phyloP scores from a whole-genome alignment of 2,329 filamentous ascomycete species.

The Colletotrichum navitas region DNA sequence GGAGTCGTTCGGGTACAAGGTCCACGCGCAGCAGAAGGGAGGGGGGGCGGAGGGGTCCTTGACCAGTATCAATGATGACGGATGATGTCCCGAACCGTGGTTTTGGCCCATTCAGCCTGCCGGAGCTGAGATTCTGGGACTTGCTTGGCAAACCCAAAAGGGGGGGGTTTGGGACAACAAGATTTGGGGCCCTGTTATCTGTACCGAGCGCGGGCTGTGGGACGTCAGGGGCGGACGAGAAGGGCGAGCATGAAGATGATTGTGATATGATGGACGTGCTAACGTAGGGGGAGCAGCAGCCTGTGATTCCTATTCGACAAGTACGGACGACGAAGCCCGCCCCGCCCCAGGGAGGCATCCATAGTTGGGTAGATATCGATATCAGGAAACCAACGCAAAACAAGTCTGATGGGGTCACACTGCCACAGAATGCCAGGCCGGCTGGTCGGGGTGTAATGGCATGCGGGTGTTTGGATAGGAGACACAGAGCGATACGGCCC shows the following conservation, averaged over 20 bases:
- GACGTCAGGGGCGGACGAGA: neutral
- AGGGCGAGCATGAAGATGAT: constrained; percentile 22
- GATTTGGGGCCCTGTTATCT: neutral
- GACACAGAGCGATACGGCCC: constrained; percentile 7
- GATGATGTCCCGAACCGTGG: neutral
- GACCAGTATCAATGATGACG: neutral
- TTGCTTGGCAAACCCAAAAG: constrained; percentile 14
- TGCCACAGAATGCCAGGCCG: constrained; percentile 14
- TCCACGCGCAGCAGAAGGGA: neutral
- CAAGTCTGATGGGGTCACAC: constrained; percentile 24
- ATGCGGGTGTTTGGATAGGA: neutral
- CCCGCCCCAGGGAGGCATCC: constrained; percentile 6
- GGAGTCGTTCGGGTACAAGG: neutral
- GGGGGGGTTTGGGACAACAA: constrained; percentile 3
- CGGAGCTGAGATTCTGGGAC: constrained; percentile 4
- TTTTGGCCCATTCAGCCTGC: constrained; percentile 7
- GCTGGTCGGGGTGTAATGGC: constrained; percentile 6
- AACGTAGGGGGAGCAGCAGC: constrained; percentile 12
- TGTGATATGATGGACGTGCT: constrained; percentile 31
- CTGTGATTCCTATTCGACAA: constrained; percentile 2
- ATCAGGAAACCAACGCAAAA: constrained; percentile 24
- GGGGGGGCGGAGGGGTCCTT: no score
- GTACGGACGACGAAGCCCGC: neutral
- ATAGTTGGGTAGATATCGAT: constrained; percentile 22
- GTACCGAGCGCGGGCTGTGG: neutral